phyloP scores from a whole-genome alignment of 768 basidiomycete genomes.

The Dacryopinax primogenitus region DNA sequence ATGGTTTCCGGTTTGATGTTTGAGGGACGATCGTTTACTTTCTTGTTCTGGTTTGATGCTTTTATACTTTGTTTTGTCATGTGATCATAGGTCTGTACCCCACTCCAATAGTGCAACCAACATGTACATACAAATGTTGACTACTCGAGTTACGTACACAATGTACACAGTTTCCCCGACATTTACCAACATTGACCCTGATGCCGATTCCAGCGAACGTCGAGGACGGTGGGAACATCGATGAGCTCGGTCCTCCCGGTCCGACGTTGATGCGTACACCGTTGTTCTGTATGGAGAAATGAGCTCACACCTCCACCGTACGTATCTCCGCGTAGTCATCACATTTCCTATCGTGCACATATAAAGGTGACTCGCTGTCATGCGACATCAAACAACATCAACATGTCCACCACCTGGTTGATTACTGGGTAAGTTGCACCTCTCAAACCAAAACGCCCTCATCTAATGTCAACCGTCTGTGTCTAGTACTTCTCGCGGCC shows the following conservation, averaged over 20 bases:
- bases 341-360: background rate
- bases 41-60: background rate
- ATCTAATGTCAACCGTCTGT: background rate
- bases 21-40: background rate
- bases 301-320: background rate
- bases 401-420: conserved; percentile 15
- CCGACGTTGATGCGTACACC: background rate
- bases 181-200: background rate
- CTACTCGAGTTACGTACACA: background rate
- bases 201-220: background rate
- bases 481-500: conserved; percentile 19
- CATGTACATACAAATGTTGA: conserved; percentile 5
- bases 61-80: background rate
- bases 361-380: background rate
- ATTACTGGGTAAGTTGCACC: conserved; percentile 15
- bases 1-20: background rate
- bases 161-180: background rate
- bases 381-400: background rate
- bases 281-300: background rate
- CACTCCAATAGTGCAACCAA: background rate
- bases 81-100: background rate
- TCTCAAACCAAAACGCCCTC: background rate
- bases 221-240: background rate
- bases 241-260: background rate
- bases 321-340: background rate